Evolutionary conservation across 2,329 filamentous ascomycete genomes (phyloP), one percentile per base, ranked within the genome.

Genomic region (Fusarium mexicanum): DNA sequence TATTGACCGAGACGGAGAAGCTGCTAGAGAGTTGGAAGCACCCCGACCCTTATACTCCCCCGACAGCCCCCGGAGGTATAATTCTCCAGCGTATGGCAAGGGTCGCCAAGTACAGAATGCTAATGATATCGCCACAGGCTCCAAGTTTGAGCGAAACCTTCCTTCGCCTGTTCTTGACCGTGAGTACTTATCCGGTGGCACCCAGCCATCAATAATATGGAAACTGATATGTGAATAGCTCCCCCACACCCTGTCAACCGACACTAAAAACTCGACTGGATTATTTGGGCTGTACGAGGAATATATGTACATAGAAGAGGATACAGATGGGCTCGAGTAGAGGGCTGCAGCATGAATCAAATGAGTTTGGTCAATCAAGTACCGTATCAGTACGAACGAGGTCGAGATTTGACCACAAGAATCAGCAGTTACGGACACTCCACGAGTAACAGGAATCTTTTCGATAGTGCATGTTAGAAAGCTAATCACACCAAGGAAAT

Each of bases 1-100:
- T 99, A 67, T 88, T 98, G 75, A 90, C 91, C 71, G 95, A 98
- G 85, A 96, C 96, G 9, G 95, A 98, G 84, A 92, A 92, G 77
- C 82, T 98, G 67, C 86, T 99, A 72, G 91, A 96, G 80, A 93
- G 92, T 83, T 99, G 96, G 96, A 98, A 98, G 86, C 96, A 99
- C 81, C 96, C 96, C 8, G 96, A 99, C 83, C 95, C 96, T 38
- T 98, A 98, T 83, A 87, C 90, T 77, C 90, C 92, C 75, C 96
- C 96, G 20, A 97, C 94, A 47, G 96, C 96, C 44, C 96, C 96
- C 17, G 96, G 96, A 88, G 96, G 96, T 96, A 86, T 74, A 89
- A 57, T 33, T 17, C 48, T 20, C 33, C 40, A 31, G 37, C 46
- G 10, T 41, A 10, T 29, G 24, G 24, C 29, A 14, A 40, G 14